Evolutionary conservation across 768 basidiomycete species (phyloP).

Genomic region (Leucocoprinus leucothites): DNA sequence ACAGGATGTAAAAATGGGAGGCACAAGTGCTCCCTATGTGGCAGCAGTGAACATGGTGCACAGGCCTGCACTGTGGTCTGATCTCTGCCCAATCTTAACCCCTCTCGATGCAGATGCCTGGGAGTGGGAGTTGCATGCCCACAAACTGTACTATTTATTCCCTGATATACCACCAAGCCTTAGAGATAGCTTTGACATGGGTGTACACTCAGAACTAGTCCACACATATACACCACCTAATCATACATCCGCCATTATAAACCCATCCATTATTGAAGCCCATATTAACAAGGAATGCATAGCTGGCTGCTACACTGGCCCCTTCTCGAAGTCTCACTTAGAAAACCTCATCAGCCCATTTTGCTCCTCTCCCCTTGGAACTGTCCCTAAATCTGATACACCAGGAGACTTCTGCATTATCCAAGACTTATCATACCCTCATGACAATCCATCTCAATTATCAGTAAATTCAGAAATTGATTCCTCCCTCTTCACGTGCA

Average conservation of each 20-base stretch:
- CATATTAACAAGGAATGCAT: conserved; percentile 17
- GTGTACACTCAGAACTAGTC: conserved; percentile 6
- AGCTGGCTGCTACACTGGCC: conserved; percentile 15
- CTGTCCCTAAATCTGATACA: conserved; percentile 30
- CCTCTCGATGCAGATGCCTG: conserved; percentile 21
- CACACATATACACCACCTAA: conserved; percentile 20
- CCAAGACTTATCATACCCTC: conserved; percentile 29
- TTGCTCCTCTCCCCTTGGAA: conserved; percentile 33
- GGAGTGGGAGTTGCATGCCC: conserved; percentile 10
- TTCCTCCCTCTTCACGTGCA: conserved; percentile 24
- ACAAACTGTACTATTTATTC: conserved; percentile 15
- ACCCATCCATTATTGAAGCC: conserved; percentile 12
- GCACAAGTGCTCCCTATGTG: conserved; percentile 20
- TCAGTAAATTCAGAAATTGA: conserved; percentile 31
- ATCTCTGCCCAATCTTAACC: conserved; percentile 20
- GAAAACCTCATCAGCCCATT: conserved; percentile 38
- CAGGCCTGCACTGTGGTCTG: conserved; percentile 15
- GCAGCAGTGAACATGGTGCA: conserved; percentile 12
- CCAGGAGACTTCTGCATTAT: conserved; percentile 24
- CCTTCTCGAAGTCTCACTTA: conserved; percentile 20
- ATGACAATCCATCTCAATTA: conserved; percentile 14
- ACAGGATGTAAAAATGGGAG: neutral
- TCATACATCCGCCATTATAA: conserved; percentile 17
- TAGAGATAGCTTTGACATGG: conserved; percentile 22
- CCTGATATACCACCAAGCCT: conserved; percentile 21